Evolutionary conservation across 2,329 filamentous ascomycete species (phyloP).

Genomic region (Fusarium palustre): DNA sequence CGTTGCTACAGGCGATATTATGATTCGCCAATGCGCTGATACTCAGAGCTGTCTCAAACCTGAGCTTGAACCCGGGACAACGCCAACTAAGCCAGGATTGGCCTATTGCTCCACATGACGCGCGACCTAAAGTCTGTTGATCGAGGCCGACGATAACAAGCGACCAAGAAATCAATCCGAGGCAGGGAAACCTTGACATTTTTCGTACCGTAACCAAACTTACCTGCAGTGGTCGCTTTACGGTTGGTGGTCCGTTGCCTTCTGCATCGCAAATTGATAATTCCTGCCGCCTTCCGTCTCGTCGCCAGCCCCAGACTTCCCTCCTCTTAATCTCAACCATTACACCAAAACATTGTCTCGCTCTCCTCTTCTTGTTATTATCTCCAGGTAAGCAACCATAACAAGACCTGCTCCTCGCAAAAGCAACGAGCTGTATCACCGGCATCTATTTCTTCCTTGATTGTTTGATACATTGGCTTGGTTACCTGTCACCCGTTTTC

Average conservation of each 20-base stretch:
- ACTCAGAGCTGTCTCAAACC: constrained; percentile 30
- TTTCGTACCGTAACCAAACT: constrained; percentile 7
- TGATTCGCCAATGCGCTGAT: constrained; percentile 36
- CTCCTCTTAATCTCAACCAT: constrained; percentile 20
- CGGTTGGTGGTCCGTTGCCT: background rate
- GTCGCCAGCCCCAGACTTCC: constrained; percentile 15
- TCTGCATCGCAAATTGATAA: constrained; percentile 1
- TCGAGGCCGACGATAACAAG: constrained; percentile 27
- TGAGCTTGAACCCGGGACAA: constrained; percentile 23
- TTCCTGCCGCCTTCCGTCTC: constrained; percentile 18
- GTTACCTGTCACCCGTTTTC: constrained; percentile 4
- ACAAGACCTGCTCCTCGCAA: constrained; percentile 6
- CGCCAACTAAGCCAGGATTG: constrained; percentile 20
- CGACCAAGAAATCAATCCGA: constrained; percentile 25
- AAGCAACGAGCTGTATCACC: constrained; percentile 5
- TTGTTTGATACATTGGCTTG: constrained; percentile 16
- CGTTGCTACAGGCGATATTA: constrained; percentile 20
- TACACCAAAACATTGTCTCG: constrained; percentile 25
- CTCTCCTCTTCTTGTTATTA: constrained; percentile 13
- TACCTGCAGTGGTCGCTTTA: background rate
- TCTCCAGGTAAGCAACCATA: constrained; percentile 38
- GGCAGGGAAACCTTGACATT: constrained; percentile 18
- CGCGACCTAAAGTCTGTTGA: constrained; percentile 23
- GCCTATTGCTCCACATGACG: constrained; percentile 27
- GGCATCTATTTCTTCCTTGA: constrained; percentile 15